phyloP scores from a whole-genome alignment of 2,329 filamentous ascomycete genomes.

The Colletotrichum echinochloae region DNA sequence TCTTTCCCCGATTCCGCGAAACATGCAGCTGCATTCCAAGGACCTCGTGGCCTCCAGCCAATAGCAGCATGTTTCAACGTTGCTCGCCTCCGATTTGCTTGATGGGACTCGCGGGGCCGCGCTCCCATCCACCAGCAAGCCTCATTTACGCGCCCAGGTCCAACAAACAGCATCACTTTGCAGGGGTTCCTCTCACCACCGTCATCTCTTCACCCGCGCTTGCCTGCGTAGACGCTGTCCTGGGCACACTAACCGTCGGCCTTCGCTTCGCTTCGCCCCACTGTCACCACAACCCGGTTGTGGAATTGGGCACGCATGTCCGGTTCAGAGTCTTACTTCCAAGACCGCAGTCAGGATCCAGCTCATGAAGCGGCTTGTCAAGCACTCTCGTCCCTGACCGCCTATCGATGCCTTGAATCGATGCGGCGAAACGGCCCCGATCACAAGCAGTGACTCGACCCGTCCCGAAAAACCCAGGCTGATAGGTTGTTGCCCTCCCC shows the following conservation, averaged over 20 bases:
- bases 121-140: slow-evolving; percentile 60
- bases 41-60: slow-evolving; percentile 49
- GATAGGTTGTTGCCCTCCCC: slow-evolving; percentile 7
- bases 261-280: slow-evolving; percentile 53
- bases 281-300: slow-evolving; percentile 36
- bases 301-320: slow-evolving; percentile 33
- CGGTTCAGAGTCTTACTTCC: slow-evolving; percentile 9
- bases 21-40: slow-evolving; percentile 29
- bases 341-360: neutral
- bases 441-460: slow-evolving; percentile 28
- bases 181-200: slow-evolving; percentile 52
- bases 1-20: slow-evolving; percentile 35
- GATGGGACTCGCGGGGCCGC: slow-evolving; percentile 54
- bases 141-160: slow-evolving; percentile 64
- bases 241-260: slow-evolving; percentile 3
- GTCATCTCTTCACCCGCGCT: slow-evolving; percentile 34
- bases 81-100: slow-evolving; percentile 62
- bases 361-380: slow-evolving; percentile 1
- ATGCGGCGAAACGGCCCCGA: slow-evolving; percentile 22
- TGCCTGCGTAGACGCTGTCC: slow-evolving; percentile 32
- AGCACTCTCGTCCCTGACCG: slow-evolving; percentile 16
- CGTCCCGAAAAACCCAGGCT: slow-evolving; percentile 25
- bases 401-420: slow-evolving; percentile 7
- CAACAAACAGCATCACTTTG: slow-evolving; percentile 45
- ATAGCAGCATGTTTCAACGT: slow-evolving; percentile 52